phyloP scores from a whole-genome alignment of 805 yeast species.

The Schwanniomyces pseudopolymorphus region DNA sequence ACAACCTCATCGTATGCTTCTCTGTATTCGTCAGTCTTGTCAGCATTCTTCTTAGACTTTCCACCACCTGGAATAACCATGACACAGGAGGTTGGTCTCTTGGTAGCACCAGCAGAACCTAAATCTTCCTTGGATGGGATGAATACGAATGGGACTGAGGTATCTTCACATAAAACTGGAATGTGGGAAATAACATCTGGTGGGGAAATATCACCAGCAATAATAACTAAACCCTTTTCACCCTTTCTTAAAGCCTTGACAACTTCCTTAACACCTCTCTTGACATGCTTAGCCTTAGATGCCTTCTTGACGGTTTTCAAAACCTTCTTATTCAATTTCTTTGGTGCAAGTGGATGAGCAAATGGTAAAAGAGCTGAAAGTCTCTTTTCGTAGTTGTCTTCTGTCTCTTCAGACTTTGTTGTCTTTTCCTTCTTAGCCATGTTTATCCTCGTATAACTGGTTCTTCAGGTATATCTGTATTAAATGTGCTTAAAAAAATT shows the following conservation, averaged over 20 bases:
- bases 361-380: conserved; percentile 88
- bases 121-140: conserved; percentile 97
- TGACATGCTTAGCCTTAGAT: conserved; percentile 96
- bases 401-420: conserved; percentile 40
- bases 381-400: conserved; percentile 89
- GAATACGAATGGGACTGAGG: conserved; percentile 85
- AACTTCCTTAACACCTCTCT: conserved; percentile 98
- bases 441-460: conserved; percentile 4
- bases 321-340: conserved; percentile 92
- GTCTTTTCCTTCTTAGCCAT: conserved; percentile 51
- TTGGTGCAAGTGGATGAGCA: conserved; percentile 93
- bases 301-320: conserved; percentile 96
- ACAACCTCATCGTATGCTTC: conserved; percentile 91
- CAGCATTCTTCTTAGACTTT: conserved; percentile 71
- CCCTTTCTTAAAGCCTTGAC: conserved; percentile 98
- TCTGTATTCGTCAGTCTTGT: conserved; percentile 77
- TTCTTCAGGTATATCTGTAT: not conserved
- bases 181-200: conserved; percentile 95
- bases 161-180: conserved; percentile 96
- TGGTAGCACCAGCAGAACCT: conserved; percentile 98
- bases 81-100: conserved; percentile 97
- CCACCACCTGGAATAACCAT: conserved; percentile 97
- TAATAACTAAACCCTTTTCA: conserved; percentile 92
- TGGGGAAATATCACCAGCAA: conserved; percentile 98
- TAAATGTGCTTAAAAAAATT: conserved; percentile 6